Conservation (phyloP, 805 yeast species). For the Metahyphopichia silvanorum region DNA sequence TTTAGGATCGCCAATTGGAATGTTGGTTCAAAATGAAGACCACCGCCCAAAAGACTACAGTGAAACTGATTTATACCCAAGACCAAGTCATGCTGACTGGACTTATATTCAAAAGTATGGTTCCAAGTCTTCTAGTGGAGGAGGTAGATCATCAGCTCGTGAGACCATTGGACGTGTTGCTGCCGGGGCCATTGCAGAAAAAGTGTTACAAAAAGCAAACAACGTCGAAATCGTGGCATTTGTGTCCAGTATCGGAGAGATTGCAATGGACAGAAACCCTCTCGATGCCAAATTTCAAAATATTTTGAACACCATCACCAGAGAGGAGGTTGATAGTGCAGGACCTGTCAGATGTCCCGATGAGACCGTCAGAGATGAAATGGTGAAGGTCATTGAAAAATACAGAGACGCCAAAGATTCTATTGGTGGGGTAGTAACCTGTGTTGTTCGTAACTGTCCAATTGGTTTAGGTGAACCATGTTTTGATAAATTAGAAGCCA, state of each 20-base stretch:
- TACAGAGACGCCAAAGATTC: constrained; percentile 87
- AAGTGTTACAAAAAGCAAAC: constrained; percentile 70
- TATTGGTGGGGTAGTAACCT: constrained; percentile 96
- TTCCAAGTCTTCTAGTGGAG: constrained; percentile 90
- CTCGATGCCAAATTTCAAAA: constrained; percentile 61
- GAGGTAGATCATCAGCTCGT: constrained; percentile 96
- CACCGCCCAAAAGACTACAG: constrained; percentile 96
- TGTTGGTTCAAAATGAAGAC: constrained; percentile 91
- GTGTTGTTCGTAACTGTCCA: constrained; percentile 93
- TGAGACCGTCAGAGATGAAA: constrained; percentile 59
- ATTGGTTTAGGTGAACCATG: constrained; percentile 98
- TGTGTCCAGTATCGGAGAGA: constrained; percentile 86
- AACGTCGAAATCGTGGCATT: constrained; percentile 94
- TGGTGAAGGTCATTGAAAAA: constrained; percentile 85
- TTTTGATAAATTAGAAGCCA: constrained; percentile 94
- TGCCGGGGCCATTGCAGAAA: constrained; percentile 98
- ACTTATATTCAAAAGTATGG: constrained; percentile 92
- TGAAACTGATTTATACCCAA: constrained; percentile 92
- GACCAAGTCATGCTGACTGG: constrained; percentile 98
- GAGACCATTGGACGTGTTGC: constrained; percentile 99
- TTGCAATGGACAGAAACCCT: constrained; percentile 74
- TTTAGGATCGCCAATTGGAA: constrained; percentile 92
- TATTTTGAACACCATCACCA: constrained; percentile 70
- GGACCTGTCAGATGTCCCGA: constrained; percentile 97
- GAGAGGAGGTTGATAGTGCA: constrained; percentile 81